These are phyloP conservation scores for Cyberlindnera xylosilytica DNA, from an alignment of 805 yeast species.

Conservation along the genomic window DNA sequence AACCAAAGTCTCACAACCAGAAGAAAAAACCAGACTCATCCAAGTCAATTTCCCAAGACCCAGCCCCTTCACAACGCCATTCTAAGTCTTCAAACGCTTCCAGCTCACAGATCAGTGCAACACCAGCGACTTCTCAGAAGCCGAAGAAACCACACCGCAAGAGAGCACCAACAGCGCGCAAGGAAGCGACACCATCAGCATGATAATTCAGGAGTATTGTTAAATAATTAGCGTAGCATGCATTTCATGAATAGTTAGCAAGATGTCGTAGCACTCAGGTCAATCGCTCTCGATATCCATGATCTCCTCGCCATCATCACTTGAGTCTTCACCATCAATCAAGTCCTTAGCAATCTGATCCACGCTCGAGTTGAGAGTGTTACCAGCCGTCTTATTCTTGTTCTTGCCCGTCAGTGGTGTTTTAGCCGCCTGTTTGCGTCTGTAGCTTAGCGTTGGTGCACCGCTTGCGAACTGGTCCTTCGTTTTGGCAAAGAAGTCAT, in stretches of 20 bases:
- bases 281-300: slow-evolving; percentile 62
- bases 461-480: slow-evolving; percentile 27
- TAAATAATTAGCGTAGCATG: no score
- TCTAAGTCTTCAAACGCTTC: not conserved
- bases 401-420: slow-evolving; percentile 29
- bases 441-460: slow-evolving; percentile 29
- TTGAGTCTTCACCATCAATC: slow-evolving; percentile 31
- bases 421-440: slow-evolving; percentile 12
- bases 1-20: no score
- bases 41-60: no score
- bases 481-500: slow-evolving; percentile 29
- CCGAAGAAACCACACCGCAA: not conserved
- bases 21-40: not conserved
- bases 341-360: slow-evolving; percentile 27
- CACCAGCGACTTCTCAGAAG: not conserved
- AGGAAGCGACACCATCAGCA: not conserved
- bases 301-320: slow-evolving; percentile 39
- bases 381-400: not conserved
- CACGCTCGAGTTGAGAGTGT: slow-evolving; percentile 19
- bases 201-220: no score
- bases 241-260: no score
- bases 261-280: no score
- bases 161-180: slow-evolving; percentile 8
- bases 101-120: not conserved
- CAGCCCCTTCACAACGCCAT: not conserved